phyloP scores from a whole-genome alignment of 805 yeast species.

The Candida caryicola region DNA sequence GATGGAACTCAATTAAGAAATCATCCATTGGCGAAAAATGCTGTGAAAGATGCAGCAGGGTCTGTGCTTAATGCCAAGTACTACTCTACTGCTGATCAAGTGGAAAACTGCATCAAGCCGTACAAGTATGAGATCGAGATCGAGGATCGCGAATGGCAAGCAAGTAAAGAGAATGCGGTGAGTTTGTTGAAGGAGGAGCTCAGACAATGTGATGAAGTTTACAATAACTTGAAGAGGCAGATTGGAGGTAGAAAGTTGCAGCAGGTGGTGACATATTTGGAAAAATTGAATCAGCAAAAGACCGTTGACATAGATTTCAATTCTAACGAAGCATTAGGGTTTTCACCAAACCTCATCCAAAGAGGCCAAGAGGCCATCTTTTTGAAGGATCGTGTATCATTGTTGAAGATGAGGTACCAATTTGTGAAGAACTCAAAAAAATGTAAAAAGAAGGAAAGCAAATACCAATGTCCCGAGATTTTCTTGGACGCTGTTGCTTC shows the following conservation, averaged over 20 bases:
- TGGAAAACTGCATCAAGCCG: conserved; percentile 96
- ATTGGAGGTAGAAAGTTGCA: conserved; percentile 82
- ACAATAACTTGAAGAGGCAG: conserved; percentile 54
- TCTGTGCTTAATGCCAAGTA: conserved; percentile 74
- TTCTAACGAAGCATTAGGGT: conserved; percentile 76
- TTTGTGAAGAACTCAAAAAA: conserved; percentile 69
- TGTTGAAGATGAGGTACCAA: conserved; percentile 68
- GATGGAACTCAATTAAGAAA: conserved; percentile 71
- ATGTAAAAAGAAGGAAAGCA: conserved; percentile 76
- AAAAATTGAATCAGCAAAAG: conserved; percentile 42
- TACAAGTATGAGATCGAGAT: conserved; percentile 95
- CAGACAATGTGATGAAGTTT: conserved; percentile 71
- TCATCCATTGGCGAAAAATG: conserved; percentile 82
- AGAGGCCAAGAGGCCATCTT: conserved; percentile 85
- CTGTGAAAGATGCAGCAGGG: conserved; percentile 81
- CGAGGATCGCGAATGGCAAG: conserved; percentile 91
- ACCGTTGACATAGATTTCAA: conserved; percentile 33
- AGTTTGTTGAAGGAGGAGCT: conserved; percentile 77
- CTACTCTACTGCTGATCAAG: conserved; percentile 95
- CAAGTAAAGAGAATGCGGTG: conserved; percentile 76
- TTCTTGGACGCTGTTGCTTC: conserved; percentile 90
- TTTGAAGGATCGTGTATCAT: conserved; percentile 65
- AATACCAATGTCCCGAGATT: conserved; percentile 90
- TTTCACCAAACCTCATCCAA: conserved; percentile 68
- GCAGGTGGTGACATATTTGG: conserved; percentile 76